These are phyloP conservation scores for Phoenix roebelenii DNA, from an alignment of 176 grass and related monocot genomes.

Conservation along the genomic window DNA sequence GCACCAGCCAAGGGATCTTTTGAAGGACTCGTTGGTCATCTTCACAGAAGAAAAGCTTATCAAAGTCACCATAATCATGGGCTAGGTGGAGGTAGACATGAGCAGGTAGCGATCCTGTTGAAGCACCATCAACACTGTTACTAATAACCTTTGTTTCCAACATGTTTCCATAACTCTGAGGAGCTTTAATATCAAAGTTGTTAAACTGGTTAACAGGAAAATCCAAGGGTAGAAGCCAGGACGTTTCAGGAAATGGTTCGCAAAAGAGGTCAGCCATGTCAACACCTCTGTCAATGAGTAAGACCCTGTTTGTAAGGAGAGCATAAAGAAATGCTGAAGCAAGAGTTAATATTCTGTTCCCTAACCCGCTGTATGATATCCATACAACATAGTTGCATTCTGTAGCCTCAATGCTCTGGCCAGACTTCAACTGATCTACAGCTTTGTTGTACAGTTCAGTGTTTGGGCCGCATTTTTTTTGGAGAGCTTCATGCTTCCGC, in stretches of 20 bases:
- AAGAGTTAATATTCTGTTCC: constrained; percentile 61
- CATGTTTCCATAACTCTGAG: constrained; percentile 60
- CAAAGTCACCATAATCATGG: constrained; percentile 24
- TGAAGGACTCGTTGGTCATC: constrained; percentile 46
- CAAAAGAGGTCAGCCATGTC: constrained; percentile 61
- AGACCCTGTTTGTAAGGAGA: constrained; percentile 47
- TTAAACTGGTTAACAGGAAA: constrained; percentile 44
- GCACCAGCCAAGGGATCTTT: constrained; percentile 39
- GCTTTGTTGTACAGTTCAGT: constrained; percentile 44
- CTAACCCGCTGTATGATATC: constrained; percentile 47
- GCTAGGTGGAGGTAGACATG: constrained; percentile 61
- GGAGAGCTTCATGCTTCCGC: constrained; percentile 52
- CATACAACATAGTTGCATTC: constrained; percentile 63
- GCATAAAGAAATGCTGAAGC: constrained; percentile 61
- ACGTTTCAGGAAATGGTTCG: constrained; percentile 62
- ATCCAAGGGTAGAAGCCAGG: constrained; percentile 61
- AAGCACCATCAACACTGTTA: not conserved
- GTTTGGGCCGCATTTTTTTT: constrained; percentile 52
- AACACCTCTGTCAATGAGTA: constrained; percentile 54
- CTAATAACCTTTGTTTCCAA: constrained; percentile 25
- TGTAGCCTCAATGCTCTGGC: constrained; percentile 23
- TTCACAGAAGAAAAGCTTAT: constrained; percentile 72
- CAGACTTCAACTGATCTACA: constrained; percentile 37
- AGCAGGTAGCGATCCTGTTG: not conserved
- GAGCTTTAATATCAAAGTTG: constrained; percentile 21